These are phyloP conservation scores for Epichloe bromicola DNA, from an alignment of 2,329 filamentous ascomycete genomes.

Conservation along the genomic window DNA sequence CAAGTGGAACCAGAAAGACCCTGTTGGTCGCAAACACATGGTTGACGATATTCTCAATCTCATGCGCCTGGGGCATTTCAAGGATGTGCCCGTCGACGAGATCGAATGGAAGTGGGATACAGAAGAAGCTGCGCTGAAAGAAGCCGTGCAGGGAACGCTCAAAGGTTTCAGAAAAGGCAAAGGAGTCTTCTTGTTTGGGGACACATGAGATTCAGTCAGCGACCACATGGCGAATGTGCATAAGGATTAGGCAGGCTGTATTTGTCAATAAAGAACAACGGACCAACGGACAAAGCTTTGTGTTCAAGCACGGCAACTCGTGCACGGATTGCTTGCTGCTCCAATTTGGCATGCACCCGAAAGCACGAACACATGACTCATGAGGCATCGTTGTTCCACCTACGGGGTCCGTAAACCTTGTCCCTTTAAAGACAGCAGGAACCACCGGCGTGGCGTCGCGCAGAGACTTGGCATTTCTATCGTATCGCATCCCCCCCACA, in stretches of 20 bases:
- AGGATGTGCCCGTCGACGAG: conserved; percentile 70
- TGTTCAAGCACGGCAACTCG: too few relatives aligned
- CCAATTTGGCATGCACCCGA: too few relatives aligned
- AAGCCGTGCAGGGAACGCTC: conserved; percentile 71
- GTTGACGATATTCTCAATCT: conserved; percentile 74
- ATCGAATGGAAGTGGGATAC: conserved; percentile 77
- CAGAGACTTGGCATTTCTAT: not conserved
- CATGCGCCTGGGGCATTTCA: conserved; percentile 63
- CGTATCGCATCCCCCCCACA: not conserved
- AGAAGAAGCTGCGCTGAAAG: conserved; percentile 51
- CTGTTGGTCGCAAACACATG: conserved; percentile 60
- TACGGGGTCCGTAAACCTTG: too few relatives aligned
- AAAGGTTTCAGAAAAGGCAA: conserved; percentile 79
- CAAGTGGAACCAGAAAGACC: conserved; percentile 68
- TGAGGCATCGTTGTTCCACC: too few relatives aligned
- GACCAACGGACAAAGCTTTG: too few relatives aligned
- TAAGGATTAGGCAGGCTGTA: not conserved
- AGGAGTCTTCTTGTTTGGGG: conserved; percentile 71
- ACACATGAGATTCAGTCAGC: conserved; percentile 28
- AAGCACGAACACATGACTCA: too few relatives aligned
- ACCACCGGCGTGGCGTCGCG: not conserved
- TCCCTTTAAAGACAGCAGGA: too few relatives aligned
- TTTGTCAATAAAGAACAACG: too few relatives aligned
- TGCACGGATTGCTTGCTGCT: too few relatives aligned
- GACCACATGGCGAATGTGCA: not conserved